Conservation (phyloP, 768 basidiomycete genomes). For the Thelephora ganbajun region DNA sequence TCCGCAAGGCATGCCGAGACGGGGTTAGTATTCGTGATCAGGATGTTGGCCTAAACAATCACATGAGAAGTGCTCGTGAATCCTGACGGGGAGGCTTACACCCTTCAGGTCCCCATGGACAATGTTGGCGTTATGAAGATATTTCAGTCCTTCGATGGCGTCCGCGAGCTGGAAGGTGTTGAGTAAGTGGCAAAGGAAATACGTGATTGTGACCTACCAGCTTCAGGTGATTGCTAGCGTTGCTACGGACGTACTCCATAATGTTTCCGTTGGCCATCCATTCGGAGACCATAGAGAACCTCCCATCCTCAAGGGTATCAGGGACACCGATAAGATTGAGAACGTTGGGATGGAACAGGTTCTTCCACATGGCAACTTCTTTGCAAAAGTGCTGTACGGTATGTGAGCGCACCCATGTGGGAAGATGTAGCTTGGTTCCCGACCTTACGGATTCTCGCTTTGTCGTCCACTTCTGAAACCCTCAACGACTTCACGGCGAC, state of each 20-base stretch:
- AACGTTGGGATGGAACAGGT: not conserved
- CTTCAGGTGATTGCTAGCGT: slow-evolving; percentile 4
- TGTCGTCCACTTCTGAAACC: not conserved
- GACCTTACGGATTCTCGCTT: slow-evolving; percentile 2
- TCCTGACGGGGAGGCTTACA: too few relatives aligned
- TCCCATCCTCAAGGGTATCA: too few relatives aligned
- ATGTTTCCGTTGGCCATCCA: slow-evolving; percentile 7
- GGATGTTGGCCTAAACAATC: slow-evolving; percentile 11
- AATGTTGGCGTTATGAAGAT: too few relatives aligned
- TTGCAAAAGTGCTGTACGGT: not conserved
- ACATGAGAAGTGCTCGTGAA: too few relatives aligned
- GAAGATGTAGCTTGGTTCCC: too few relatives aligned
- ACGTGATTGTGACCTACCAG: slow-evolving; percentile 2
- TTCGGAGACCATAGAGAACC: slow-evolving; percentile 5
- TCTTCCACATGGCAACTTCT: not conserved
- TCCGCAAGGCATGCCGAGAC: slow-evolving; percentile 10
- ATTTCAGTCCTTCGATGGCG: too few relatives aligned
- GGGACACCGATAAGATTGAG: not conserved
- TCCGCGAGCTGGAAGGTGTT: slow-evolving; percentile 1
- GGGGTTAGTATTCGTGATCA: slow-evolving; percentile 6
- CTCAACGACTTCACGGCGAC: slow-evolving; percentile 2
- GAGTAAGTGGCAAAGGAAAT: not conserved
- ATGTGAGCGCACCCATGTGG: too few relatives aligned
- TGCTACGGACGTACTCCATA: slow-evolving; percentile 4
- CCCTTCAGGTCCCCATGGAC: too few relatives aligned